Percentiles rank a stretch among this genome's conserved stretches.
phyloP scores from a whole-genome alignment of 2,329 filamentous ascomycete genomes.

The Ophiocordyceps camponoti-saundersi region DNA sequence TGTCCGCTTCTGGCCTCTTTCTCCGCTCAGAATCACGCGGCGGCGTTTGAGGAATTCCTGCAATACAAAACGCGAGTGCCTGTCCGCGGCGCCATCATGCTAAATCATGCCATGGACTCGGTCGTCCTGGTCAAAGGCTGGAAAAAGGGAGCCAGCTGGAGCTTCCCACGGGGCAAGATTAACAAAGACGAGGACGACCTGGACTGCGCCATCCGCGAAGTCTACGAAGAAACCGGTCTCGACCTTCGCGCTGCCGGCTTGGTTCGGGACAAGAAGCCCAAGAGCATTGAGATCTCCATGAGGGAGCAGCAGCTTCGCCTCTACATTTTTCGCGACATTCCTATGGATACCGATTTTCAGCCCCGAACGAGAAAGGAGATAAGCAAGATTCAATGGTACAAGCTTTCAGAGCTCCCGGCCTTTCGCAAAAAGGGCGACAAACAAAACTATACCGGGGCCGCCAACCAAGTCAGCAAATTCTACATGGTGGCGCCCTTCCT shows the following conservation, averaged over 20 bases:
- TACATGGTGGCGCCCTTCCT: conserved; percentile 97
- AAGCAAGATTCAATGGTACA: conserved; percentile 93
- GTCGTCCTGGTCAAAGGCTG: conserved; percentile 90
- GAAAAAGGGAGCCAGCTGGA: conserved; percentile 95
- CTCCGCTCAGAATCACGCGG: conserved; percentile 58
- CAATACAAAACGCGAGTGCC: conserved; percentile 90
- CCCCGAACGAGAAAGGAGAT: conserved; percentile 92
- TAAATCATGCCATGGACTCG: conserved; percentile 88
- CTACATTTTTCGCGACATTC: conserved; percentile 80
- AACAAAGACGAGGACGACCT: conserved; percentile 93
- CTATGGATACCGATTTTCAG: conserved; percentile 74
- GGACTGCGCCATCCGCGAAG: conserved; percentile 84
- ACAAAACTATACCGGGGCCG: conserved; percentile 38
- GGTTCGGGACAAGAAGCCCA: conserved; percentile 55
- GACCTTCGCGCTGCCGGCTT: conserved; percentile 63
- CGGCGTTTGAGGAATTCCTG: conserved; percentile 81
- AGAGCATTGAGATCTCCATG: conserved; percentile 79
- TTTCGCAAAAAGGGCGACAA: conserved; percentile 47
- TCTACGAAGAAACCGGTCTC: conserved; percentile 90
- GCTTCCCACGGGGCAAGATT: conserved; percentile 92
- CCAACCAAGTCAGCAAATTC: conserved; percentile 64
- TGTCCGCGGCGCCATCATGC: conserved; percentile 81
- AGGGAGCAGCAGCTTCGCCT: conserved; percentile 83
- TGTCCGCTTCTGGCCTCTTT: conserved; percentile 77
- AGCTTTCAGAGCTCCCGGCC: conserved; percentile 70